These are phyloP conservation scores for Funneliformis mosseae DNA, from an alignment of 192 early-diverging fungal genomes.

Conservation along the genomic window DNA sequence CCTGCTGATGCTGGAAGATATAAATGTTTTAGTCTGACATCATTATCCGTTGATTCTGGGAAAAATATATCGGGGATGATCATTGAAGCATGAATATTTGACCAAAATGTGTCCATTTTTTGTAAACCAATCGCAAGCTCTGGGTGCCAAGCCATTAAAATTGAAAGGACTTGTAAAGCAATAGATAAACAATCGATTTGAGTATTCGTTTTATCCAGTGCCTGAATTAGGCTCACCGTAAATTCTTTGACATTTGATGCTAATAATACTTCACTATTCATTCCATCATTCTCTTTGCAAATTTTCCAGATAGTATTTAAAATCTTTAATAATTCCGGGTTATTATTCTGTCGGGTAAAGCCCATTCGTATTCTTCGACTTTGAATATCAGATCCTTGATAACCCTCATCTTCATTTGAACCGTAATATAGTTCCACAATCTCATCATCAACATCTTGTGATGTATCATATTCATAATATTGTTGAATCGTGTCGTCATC, in stretches of 20 bases:
- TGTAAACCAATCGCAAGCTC: background rate
- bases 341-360: background rate
- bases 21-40: background rate
- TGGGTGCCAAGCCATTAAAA: background rate
- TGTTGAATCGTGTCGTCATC: background rate
- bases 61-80: background rate
- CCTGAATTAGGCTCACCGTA: background rate
- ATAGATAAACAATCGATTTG: background rate
- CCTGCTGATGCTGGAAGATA: background rate
- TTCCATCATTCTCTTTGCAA: background rate
- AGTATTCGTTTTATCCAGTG: background rate
- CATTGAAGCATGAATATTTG: background rate
- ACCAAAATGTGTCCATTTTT: background rate
- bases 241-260: background rate
- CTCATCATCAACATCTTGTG: background rate
- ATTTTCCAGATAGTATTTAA: background rate
- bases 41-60: background rate
- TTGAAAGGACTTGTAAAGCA: background rate
- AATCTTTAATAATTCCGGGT: background rate
- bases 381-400: background rate
- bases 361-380: background rate
- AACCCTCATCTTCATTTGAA: background rate
- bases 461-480: background rate
- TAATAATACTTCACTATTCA: background rate
- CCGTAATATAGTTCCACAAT: background rate